A percentile compares a stretch with the other conserved stretches of the same genome.
Evolutionary conservation across 164 flowering plant species (phyloP).

Genomic region (Chimonanthus praecox): DNA sequence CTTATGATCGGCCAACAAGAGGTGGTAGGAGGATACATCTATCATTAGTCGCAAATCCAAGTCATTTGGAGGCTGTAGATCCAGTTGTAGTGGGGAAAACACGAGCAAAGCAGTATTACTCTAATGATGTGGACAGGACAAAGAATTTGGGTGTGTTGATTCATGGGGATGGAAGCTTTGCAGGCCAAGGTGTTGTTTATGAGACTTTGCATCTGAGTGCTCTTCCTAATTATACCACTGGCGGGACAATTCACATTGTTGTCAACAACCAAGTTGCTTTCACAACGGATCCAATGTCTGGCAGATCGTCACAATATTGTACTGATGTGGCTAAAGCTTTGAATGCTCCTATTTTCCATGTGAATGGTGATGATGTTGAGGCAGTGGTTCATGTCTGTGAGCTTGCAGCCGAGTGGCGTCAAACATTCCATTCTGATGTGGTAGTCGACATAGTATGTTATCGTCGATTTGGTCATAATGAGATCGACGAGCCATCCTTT

Average conservation of each 20-base stretch:
- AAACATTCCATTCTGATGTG: constrained; percentile 94
- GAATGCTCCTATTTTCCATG: constrained; percentile 94
- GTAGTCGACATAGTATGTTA: constrained; percentile 94
- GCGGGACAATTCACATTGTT: constrained; percentile 96
- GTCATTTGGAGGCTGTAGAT: constrained; percentile 98
- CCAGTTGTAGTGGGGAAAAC: constrained; percentile 95
- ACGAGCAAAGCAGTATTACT: constrained; percentile 89
- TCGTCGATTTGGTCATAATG: constrained; percentile 97
- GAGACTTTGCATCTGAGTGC: constrained; percentile 98
- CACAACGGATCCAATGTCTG: constrained; percentile 91
- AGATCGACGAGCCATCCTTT: constrained; percentile 97
- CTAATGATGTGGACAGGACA: constrained; percentile 75
- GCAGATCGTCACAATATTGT: constrained; percentile 94
- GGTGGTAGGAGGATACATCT: constrained; percentile 91
- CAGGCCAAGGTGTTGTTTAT: constrained; percentile 98
- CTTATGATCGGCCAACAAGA: constrained; percentile 96
- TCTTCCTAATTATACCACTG: constrained; percentile 93
- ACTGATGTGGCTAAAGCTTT: constrained; percentile 99
- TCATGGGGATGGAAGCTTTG: constrained; percentile 99
- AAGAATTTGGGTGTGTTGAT: constrained; percentile 83
- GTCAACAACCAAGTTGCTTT: constrained; percentile 97
- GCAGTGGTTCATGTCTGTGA: constrained; percentile 96
- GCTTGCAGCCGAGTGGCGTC: constrained; percentile 99
- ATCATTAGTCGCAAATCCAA: constrained; percentile 96
- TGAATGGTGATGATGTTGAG: constrained; percentile 93